Percentiles rank a stretch among this genome's conserved stretches.
Evolutionary conservation across 257 asterid genomes (phyloP).

Genomic region (Solanum appendiculatum): DNA sequence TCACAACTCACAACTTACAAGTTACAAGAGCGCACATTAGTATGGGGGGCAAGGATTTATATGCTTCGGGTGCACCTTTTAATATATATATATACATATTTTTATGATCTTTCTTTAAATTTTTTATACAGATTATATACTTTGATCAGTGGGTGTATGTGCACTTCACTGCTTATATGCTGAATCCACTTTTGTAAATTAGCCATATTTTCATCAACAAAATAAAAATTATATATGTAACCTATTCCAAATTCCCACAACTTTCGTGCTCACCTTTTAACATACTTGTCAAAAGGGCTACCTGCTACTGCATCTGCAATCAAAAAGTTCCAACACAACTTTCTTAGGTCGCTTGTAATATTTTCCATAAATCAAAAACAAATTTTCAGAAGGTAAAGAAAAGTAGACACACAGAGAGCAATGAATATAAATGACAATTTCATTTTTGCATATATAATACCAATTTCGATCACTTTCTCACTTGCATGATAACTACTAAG

Average conservation of each 20-base stretch:
- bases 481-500: not conserved
- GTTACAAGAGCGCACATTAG: not conserved
- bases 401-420: not conserved
- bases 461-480: not conserved
- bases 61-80: not conserved
- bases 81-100: not conserved
- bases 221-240: not conserved
- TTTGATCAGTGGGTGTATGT: not conserved
- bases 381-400: not conserved
- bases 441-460: not conserved
- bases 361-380: not conserved
- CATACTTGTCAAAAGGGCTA: conserved; percentile 55
- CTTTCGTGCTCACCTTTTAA: conserved; percentile 49
- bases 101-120: not conserved
- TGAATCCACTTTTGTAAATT: not conserved
- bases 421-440: not conserved
- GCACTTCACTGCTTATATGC: not conserved
- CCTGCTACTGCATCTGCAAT: conserved; percentile 65
- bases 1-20: not conserved
- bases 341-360: not conserved
- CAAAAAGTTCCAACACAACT: conserved; percentile 6
- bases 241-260: not conserved
- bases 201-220: not conserved
- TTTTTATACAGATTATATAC: not conserved
- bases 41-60: not conserved